A percentile compares a stretch with the other conserved stretches of the same genome.
phyloP scores from a whole-genome alignment of 2,329 filamentous ascomycete genomes.

The Fusarium mexicanum region DNA sequence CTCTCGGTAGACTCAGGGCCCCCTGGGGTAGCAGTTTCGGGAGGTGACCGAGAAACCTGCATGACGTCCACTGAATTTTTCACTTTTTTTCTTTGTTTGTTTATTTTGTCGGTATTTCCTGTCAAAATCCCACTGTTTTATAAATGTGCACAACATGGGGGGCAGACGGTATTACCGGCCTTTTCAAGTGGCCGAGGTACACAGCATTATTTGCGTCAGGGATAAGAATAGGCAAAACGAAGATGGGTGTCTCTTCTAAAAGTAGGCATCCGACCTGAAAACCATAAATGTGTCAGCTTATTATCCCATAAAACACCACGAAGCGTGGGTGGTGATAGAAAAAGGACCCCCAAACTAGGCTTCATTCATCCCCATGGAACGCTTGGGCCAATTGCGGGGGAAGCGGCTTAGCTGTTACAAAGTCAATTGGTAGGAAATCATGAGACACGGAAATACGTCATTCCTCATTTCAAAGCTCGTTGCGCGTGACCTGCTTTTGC shows the following conservation, averaged over 20 bases:
- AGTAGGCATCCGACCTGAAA: neutral
- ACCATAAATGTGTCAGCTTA: constrained; percentile 8
- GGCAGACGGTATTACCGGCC: neutral
- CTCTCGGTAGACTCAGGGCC: neutral
- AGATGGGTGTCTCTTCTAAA: neutral
- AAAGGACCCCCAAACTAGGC: neutral
- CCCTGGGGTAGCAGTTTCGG: constrained; percentile 28
- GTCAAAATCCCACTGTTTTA: neutral
- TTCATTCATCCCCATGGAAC: neutral
- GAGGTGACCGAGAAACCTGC: constrained; percentile 34
- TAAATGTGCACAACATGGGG: neutral
- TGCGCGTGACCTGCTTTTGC: constrained; percentile 5
- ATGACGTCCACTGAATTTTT: constrained; percentile 10
- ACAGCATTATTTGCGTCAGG: neutral
- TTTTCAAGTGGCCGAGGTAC: neutral
- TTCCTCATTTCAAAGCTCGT: constrained; percentile 1
- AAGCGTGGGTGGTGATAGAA: constrained; percentile 11
- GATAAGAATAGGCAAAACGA: neutral
- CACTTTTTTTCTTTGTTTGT: neutral
- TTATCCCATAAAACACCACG: constrained; percentile 13
- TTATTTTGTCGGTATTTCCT: constrained; percentile 4
- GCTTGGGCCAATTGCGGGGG: constrained; percentile 16
- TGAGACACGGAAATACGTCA: constrained; percentile 26
- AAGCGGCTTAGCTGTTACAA: constrained; percentile 6
- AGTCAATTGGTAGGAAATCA: constrained; percentile 18